Evolutionary conservation across 2,329 filamentous ascomycete genomes (phyloP).

Genomic region (Atkinsonella hypoxylon): DNA sequence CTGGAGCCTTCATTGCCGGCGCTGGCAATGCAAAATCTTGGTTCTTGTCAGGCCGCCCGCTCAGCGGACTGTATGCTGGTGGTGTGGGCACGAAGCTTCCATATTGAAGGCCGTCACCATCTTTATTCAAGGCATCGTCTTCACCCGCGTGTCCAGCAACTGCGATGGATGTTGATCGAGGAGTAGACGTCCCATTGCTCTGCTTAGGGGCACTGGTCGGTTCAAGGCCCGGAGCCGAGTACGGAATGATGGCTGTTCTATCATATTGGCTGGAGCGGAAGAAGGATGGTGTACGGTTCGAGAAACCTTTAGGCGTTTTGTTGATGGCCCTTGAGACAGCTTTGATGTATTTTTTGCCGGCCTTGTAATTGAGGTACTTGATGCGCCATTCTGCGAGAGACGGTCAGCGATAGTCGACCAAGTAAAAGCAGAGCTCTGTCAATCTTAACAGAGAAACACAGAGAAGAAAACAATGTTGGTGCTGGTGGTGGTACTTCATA

Average conservation of each 20-base stretch:
- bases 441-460: no score
- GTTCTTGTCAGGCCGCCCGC: constrained; percentile 6
- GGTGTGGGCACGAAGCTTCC: constrained; percentile 40
- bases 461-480: neutral
- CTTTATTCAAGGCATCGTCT: constrained; percentile 12
- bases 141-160: constrained; percentile 1
- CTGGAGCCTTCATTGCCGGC: constrained; percentile 34
- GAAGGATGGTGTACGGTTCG: constrained; percentile 21
- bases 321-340: constrained; percentile 61
- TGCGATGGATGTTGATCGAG: constrained; percentile 2
- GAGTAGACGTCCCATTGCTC: neutral
- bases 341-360: constrained; percentile 90
- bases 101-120: constrained; percentile 32
- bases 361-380: constrained; percentile 94
- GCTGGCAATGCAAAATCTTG: constrained; percentile 40
- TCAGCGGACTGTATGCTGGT: constrained; percentile 16
- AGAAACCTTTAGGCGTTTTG: constrained; percentile 35
- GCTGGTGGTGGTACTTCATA: neutral
- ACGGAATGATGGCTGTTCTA: constrained; percentile 1
- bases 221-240: neutral
- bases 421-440: neutral
- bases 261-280: constrained; percentile 13
- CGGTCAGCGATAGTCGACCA: constrained; percentile 2
- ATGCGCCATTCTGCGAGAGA: constrained; percentile 62
- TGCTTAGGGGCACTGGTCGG: neutral